Evolutionary conservation across 805 yeast genomes (phyloP).

Genomic region (Danielozyma ontarioensis): DNA sequence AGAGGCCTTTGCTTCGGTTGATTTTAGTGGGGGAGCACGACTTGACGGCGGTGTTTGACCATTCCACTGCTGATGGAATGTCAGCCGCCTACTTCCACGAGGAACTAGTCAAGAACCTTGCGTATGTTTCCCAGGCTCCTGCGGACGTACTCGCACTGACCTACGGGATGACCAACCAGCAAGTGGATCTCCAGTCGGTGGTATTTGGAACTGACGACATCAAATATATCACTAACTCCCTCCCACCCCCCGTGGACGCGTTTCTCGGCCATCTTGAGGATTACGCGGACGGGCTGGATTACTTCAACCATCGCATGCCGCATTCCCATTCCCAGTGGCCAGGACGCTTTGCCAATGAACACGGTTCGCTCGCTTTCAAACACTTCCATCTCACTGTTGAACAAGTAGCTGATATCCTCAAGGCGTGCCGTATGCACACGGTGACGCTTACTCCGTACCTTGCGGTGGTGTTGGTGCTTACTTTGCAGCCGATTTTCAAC

Average conservation of each 20-base stretch:
- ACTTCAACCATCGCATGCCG: constrained; percentile 14
- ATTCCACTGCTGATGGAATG: constrained; percentile 36
- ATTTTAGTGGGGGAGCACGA: constrained; percentile 16
- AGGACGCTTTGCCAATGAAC: constrained; percentile 20
- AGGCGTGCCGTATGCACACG: constrained; percentile 20
- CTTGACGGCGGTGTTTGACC: constrained; percentile 27
- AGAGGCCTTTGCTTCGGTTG: constrained; percentile 26
- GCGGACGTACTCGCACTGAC: constrained; percentile 2
- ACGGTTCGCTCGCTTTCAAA: constrained; percentile 19
- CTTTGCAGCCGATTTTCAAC: constrained; percentile 22
- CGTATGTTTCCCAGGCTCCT: constrained; percentile 9
- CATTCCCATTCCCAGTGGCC: constrained; percentile 24
- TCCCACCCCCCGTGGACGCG: constrained; percentile 33
- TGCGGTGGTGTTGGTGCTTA: constrained; percentile 17
- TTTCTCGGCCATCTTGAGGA: constrained; percentile 14
- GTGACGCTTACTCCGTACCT: constrained; percentile 32
- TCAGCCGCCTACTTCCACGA: constrained; percentile 32
- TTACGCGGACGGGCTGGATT: constrained; percentile 17
- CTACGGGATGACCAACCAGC: constrained; percentile 6
- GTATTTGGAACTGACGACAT: constrained; percentile 21
- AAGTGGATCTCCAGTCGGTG: constrained; percentile 3
- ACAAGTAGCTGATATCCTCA: constrained; percentile 17
- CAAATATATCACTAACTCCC: constrained; percentile 15
- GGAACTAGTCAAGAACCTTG: constrained; percentile 23
- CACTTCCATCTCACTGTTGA: constrained; percentile 20